phyloP scores from a whole-genome alignment of 164 flowering plant genomes.

The Dillenia turbinata region DNA sequence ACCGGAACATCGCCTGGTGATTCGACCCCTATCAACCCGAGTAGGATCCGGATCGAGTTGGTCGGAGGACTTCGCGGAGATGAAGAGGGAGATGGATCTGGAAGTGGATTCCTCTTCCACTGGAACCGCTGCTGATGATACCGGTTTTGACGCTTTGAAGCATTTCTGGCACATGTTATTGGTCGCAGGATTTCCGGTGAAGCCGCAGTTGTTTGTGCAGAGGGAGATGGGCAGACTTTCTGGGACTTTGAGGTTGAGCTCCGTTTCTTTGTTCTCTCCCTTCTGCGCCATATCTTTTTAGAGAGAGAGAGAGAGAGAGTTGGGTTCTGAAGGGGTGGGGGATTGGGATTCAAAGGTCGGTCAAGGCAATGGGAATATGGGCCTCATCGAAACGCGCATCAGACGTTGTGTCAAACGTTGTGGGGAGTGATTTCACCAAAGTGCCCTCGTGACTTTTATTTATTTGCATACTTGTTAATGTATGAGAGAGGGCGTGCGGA shows the following conservation, averaged over 20 bases:
- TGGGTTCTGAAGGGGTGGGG: not conserved
- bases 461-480: too few species aligned
- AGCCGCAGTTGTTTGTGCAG: constrained; percentile 29
- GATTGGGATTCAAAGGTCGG: constrained; percentile 5
- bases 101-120: not conserved
- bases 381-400: constrained; percentile 11
- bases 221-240: constrained; percentile 22
- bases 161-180: constrained; percentile 30
- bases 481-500: too few species aligned
- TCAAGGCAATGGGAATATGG: constrained; percentile 6
- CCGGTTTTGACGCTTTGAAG: constrained; percentile 18
- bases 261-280: constrained; percentile 30
- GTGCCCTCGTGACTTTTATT: too few species aligned
- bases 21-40: not conserved
- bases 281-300: constrained; percentile 22
- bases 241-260: constrained; percentile 34
- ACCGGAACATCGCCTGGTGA: constrained; percentile 26
- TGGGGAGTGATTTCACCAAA: too few species aligned
- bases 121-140: constrained; percentile 5
- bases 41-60: constrained; percentile 1
- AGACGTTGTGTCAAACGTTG: too few species aligned
- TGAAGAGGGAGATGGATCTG: constrained; percentile 2
- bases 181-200: constrained; percentile 27
- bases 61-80: constrained; percentile 9
- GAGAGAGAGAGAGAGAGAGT: not conserved